Evolutionary conservation across 768 basidiomycete species (phyloP).

Genomic region (Bullera alba): DNA sequence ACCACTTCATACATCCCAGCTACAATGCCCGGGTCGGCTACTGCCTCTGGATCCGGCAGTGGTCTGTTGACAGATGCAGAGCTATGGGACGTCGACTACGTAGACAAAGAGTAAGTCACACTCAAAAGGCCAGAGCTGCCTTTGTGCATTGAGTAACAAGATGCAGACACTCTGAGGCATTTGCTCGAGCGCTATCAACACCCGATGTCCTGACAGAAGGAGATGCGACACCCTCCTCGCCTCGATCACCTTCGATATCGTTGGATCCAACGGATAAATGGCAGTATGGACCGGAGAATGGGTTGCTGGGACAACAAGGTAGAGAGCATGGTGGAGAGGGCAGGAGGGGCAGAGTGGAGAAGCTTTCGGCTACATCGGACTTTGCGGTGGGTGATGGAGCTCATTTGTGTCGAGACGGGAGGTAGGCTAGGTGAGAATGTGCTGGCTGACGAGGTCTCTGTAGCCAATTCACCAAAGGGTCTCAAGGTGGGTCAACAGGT

Average conservation of each 20-base stretch:
- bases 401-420: too few species aligned
- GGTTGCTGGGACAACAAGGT: conserved; percentile 1
- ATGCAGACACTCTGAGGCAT: conserved; percentile 63
- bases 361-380: conserved; percentile 45
- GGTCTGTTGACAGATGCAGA: neutral
- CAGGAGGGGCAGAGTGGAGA: conserved; percentile 38
- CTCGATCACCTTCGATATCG: conserved; percentile 22
- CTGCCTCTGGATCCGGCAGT: too few species aligned
- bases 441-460: too few species aligned
- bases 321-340: conserved; percentile 1
- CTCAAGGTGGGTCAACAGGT: conserved; percentile 54
- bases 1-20: too few species aligned
- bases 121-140: neutral
- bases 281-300: conserved; percentile 32
- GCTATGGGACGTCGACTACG: conserved; percentile 55
- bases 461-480: conserved; percentile 79
- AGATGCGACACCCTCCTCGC: conserved; percentile 23
- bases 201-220: conserved; percentile 51
- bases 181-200: conserved; percentile 63
- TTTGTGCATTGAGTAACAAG: too few species aligned
- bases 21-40: too few species aligned
- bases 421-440: neutral
- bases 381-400: conserved; percentile 49
- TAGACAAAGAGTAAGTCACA: conserved; percentile 61
- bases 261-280: conserved; percentile 11